Evolutionary conservation across 768 basidiomycete genomes (phyloP).

Genomic region (Rhodotorula babjevae): DNA sequence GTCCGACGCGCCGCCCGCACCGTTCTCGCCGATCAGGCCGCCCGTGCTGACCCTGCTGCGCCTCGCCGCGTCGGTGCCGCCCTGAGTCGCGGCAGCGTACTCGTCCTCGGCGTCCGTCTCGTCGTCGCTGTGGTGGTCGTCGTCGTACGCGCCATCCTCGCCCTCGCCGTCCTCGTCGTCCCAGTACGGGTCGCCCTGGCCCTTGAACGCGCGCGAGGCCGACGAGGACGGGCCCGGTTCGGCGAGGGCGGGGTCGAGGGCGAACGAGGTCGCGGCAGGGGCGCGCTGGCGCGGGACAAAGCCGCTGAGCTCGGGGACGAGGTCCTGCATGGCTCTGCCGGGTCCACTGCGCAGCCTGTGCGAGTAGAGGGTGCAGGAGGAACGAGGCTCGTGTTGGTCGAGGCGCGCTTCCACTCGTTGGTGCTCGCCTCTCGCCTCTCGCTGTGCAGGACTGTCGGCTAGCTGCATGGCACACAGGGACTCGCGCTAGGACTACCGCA

Average conservation of each 20-base stretch:
- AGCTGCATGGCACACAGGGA: not conserved
- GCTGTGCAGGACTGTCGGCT: not conserved
- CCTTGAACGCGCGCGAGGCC: not conserved
- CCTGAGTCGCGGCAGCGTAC: not conserved
- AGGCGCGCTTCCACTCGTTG: not conserved
- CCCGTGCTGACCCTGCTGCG: not conserved
- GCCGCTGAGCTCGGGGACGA: constrained; percentile 16
- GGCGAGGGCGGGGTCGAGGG: constrained; percentile 41
- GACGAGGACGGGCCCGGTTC: not conserved
- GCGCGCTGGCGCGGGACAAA: constrained; percentile 6
- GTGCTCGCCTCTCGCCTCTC: not conserved
- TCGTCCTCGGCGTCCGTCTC: constrained; percentile 37
- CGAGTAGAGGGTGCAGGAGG: no score
- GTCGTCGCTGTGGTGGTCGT: constrained; percentile 2
- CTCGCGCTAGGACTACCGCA: no score
- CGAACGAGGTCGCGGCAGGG: constrained; percentile 14
- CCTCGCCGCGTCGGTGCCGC: not conserved
- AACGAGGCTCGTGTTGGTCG: no score
- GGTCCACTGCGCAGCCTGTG: not conserved
- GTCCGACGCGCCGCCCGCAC: not conserved
- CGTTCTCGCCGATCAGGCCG: not conserved
- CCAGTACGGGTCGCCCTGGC: constrained; percentile 4
- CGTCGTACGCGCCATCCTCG: not conserved
- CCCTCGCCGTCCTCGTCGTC: constrained; percentile 22
- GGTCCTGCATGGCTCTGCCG: constrained; percentile 7